Evolutionary conservation across 73 alveolate genomes (phyloP).

Genomic region (Tetrahymena borealis): DNA sequence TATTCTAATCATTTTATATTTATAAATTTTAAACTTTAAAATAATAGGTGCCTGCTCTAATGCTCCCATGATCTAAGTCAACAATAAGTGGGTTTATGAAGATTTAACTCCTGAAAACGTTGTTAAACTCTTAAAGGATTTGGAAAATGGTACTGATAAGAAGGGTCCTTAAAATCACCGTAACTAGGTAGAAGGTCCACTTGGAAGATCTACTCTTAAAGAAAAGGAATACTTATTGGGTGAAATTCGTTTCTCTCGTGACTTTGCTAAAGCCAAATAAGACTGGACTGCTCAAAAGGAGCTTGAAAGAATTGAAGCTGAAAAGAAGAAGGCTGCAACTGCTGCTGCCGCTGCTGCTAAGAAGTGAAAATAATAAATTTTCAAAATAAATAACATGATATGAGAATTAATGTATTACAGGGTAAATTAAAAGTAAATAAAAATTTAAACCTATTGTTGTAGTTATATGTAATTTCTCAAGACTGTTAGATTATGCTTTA

Average conservation of each 20-base stretch:
- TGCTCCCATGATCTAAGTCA: constrained; percentile 90
- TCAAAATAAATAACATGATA: not conserved
- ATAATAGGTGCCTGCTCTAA: constrained; percentile 71
- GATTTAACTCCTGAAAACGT: constrained; percentile 79
- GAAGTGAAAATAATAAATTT: not conserved
- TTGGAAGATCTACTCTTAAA: constrained; percentile 68
- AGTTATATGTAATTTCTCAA: too few species aligned
- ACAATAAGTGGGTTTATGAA: constrained; percentile 83
- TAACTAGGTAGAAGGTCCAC: constrained; percentile 65
- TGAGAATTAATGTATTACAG: not conserved
- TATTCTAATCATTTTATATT: not conserved
- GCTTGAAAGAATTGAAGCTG: constrained; percentile 42
- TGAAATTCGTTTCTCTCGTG: constrained; percentile 13
- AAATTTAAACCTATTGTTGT: too few species aligned
- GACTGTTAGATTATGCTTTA: too few species aligned
- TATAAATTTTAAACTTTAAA: not conserved
- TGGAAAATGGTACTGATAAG: constrained; percentile 70
- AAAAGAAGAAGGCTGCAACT: constrained; percentile 38
- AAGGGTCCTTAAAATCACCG: constrained; percentile 76
- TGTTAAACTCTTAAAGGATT: constrained; percentile 48
- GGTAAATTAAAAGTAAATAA: not conserved
- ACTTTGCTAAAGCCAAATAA: constrained; percentile 25
- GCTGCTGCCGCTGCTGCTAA: constrained; percentile 4
- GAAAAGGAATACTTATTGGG: not conserved
- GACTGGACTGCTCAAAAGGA: constrained; percentile 41